A percentile compares a stretch with the other conserved stretches of the same genome.
Evolutionary conservation across 2,329 filamentous ascomycete genomes (phyloP).

Genomic region (Sordariomycetes sp.): DNA sequence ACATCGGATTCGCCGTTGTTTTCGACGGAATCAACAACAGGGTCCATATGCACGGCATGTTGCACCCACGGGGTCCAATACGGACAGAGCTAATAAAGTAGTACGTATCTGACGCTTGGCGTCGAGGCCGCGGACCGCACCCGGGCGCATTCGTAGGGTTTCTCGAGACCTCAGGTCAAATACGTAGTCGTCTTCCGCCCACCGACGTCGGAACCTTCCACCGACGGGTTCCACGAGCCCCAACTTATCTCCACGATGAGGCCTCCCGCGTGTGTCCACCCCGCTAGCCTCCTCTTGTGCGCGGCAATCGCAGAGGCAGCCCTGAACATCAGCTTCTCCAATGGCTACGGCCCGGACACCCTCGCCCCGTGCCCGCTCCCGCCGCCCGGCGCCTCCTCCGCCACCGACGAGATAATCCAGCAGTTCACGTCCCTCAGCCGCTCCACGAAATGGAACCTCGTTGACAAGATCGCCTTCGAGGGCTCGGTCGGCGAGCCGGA

Average conservation of each 20-base stretch:
- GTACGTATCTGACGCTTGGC: too few relatives aligned
- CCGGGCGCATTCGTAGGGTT: too few relatives aligned
- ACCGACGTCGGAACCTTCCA: too few relatives aligned
- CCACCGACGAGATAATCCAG: constrained; percentile 23
- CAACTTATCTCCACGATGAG: neutral
- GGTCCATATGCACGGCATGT: too few relatives aligned
- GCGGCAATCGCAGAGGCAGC: constrained; percentile 4
- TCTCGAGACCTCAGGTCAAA: too few relatives aligned
- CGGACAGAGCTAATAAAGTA: too few relatives aligned
- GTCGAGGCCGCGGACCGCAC: too few relatives aligned
- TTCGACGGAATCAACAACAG: too few relatives aligned
- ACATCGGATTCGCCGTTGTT: too few relatives aligned
- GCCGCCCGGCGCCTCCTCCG: constrained; percentile 19
- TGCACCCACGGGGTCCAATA: too few relatives aligned
- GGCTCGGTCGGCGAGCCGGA: constrained; percentile 37
- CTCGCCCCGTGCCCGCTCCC: constrained; percentile 23
- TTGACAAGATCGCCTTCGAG: constrained; percentile 29
- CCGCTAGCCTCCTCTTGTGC: neutral
- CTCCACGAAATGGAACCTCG: constrained; percentile 28
- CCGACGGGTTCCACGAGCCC: too few relatives aligned
- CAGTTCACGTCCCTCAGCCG: constrained; percentile 23
- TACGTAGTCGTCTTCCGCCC: too few relatives aligned
- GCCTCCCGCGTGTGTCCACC: neutral
- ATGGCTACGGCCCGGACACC: constrained; percentile 13
- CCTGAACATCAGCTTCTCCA: constrained; percentile 20